These are phyloP conservation scores for Sarcodon aspratus DNA, from an alignment of 768 basidiomycete genomes.

Conservation along the genomic window DNA sequence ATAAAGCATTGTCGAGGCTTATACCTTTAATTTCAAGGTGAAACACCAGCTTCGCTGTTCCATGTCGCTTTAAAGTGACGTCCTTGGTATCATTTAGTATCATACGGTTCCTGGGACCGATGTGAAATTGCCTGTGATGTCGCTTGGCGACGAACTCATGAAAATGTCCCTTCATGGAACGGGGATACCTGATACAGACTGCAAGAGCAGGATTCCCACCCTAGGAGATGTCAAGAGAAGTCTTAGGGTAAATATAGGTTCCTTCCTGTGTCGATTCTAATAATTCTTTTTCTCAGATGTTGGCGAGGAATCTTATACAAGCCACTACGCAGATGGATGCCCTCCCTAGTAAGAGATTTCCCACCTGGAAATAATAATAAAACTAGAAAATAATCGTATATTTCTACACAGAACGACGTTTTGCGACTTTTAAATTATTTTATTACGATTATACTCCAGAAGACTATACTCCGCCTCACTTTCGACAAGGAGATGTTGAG, in stretches of 20 bases:
- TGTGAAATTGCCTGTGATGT: conserved; percentile 58
- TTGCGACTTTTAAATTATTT: conserved; percentile 81
- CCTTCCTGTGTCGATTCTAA: background rate
- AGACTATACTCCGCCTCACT: conserved; percentile 79
- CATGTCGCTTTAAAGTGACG: background rate
- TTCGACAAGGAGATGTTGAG: conserved; percentile 59
- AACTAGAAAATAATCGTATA: no score
- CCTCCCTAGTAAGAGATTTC: conserved; percentile 51
- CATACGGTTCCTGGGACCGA: conserved; percentile 51
- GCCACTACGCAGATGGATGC: conserved; percentile 74
- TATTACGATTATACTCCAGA: conserved; percentile 71
- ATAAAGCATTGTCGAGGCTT: conserved; percentile 72
- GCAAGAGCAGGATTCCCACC: conserved; percentile 55
- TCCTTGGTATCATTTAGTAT: conserved; percentile 35
- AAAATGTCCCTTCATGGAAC: conserved; percentile 49
- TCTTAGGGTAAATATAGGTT: conserved; percentile 42
- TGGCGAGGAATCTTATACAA: conserved; percentile 69
- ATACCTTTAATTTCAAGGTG: conserved; percentile 80
- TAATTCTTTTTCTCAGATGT: conserved; percentile 28
- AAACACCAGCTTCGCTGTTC: background rate
- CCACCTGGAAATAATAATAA: no score
- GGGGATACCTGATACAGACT: conserved; percentile 38
- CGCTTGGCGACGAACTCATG: conserved; percentile 47
- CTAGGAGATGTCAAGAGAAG: conserved; percentile 74
- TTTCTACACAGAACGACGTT: conserved; percentile 49